Conservation (phyloP, 345 rosid species). For the Citrus inodora region DNA sequence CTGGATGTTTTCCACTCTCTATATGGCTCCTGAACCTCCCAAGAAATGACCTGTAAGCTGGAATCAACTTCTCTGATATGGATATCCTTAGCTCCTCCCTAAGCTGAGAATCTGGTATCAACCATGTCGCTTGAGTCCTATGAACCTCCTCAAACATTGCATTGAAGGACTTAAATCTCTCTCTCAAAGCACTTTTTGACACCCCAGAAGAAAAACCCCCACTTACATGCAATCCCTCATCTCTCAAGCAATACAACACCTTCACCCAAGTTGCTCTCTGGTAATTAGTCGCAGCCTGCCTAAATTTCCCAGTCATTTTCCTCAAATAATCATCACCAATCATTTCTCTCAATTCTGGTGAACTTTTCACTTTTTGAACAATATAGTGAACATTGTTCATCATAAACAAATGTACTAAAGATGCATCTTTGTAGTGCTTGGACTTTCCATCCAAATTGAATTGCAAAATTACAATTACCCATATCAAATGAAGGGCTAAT, state of each 20-base stretch:
- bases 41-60: slow-evolving; percentile 90
- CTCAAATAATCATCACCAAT: slow-evolving; percentile 79
- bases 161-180: slow-evolving; percentile 89
- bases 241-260: slow-evolving; percentile 75
- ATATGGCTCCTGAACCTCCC: slow-evolving; percentile 90
- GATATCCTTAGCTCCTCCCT: slow-evolving; percentile 91
- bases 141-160: slow-evolving; percentile 92
- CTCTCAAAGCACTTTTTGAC: slow-evolving; percentile 71
- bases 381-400: slow-evolving; percentile 95
- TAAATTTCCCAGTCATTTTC: slow-evolving; percentile 67
- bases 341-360: slow-evolving; percentile 82
- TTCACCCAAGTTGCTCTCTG: slow-evolving; percentile 89
- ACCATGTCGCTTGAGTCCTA: slow-evolving; percentile 76
- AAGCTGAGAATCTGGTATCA: slow-evolving; percentile 76
- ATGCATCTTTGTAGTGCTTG: slow-evolving; percentile 68
- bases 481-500: slow-evolving; percentile 75
- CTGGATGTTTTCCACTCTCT: slow-evolving; percentile 94
- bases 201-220: slow-evolving; percentile 91
- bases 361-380: slow-evolving; percentile 79
- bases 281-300: slow-evolving; percentile 75
- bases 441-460: slow-evolving; percentile 87
- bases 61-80: slow-evolving; percentile 72
- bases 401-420: slow-evolving; percentile 71
- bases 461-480: slow-evolving; percentile 83
- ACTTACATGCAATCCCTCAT: slow-evolving; percentile 84